These are phyloP conservation scores for Astrothelium macrocarpum DNA, from an alignment of 495 filamentous ascomycete species.

Conservation along the genomic window DNA sequence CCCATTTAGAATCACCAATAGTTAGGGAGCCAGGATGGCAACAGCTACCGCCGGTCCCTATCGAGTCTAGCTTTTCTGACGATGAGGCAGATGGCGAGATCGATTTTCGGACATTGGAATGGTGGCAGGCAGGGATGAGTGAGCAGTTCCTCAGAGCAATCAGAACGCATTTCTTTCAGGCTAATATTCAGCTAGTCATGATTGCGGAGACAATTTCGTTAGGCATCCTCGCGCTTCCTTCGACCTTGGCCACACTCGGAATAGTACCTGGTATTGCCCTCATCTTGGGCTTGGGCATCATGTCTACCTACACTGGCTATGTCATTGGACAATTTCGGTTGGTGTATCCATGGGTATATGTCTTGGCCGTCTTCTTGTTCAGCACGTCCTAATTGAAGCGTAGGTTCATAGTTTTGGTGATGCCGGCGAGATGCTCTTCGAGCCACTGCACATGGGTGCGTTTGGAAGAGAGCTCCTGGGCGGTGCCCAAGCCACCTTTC, in stretches of 20 bases:
- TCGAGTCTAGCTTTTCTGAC: not conserved
- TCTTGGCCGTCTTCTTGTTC: conserved; percentile 62
- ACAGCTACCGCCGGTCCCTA: not conserved
- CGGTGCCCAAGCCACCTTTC: conserved; percentile 8
- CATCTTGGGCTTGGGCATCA: conserved; percentile 49
- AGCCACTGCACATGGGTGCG: not conserved
- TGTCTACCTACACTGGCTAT: conserved; percentile 69
- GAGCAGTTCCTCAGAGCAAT: not conserved
- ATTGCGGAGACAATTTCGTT: conserved; percentile 33
- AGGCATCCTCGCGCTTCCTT: conserved; percentile 29
- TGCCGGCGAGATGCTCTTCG: conserved; percentile 54
- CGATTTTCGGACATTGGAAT: conserved; percentile 9
- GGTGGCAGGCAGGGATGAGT: conserved; percentile 11
- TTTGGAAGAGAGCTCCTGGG: conserved; percentile 9
- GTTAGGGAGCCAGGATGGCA: conserved; percentile 4
- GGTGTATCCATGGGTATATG: conserved; percentile 58
- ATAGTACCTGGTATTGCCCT: conserved; percentile 41
- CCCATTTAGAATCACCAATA: not conserved
- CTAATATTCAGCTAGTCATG: conserved; percentile 21
- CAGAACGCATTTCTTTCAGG: not conserved
- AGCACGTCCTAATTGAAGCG: conserved; percentile 55
- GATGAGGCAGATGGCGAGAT: not conserved
- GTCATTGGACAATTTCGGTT: conserved; percentile 71
- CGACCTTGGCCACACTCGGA: conserved; percentile 24
- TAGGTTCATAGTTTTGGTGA: conserved; percentile 53